Conservation (phyloP, 176 grass and related monocot species). For the Phyllostachys edulis region DNA sequence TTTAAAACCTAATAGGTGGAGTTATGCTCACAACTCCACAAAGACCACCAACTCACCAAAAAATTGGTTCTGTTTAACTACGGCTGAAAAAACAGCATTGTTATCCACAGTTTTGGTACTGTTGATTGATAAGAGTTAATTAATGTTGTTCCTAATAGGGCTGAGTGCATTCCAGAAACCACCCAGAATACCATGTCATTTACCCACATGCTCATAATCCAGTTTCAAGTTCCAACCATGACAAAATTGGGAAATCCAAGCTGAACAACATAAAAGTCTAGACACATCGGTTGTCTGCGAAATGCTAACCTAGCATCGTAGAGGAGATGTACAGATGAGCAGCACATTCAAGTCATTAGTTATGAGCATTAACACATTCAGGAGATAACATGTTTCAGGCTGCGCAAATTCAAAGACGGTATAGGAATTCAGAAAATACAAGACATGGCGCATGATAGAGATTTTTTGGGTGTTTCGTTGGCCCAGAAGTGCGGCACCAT, state of each 20-base stretch:
- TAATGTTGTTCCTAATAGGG: background rate
- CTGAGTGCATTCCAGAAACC: background rate
- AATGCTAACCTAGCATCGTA: background rate
- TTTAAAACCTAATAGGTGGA: too few relatives aligned
- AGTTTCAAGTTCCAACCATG: background rate
- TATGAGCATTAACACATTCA: background rate
- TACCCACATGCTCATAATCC: background rate
- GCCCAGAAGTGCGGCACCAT: conserved; percentile 65
- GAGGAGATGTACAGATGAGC: background rate
- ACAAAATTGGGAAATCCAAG: background rate
- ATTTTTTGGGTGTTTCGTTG: conserved; percentile 43
- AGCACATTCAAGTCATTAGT: background rate
- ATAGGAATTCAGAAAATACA: background rate
- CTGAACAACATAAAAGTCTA: background rate
- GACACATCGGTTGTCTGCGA: background rate
- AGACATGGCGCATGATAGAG: background rate
- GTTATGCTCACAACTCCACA: too few relatives aligned
- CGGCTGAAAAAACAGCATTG: too few relatives aligned
- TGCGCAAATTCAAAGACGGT: background rate
- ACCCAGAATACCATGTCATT: background rate
- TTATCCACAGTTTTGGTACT: background rate
- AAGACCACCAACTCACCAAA: too few relatives aligned
- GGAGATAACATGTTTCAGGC: background rate
- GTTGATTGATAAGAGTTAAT: background rate
- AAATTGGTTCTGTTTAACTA: too few relatives aligned